Base-by-base conservation (phyloP, 352 stramenopile genomes). In the Aphanomyces stellatus region DNA sequence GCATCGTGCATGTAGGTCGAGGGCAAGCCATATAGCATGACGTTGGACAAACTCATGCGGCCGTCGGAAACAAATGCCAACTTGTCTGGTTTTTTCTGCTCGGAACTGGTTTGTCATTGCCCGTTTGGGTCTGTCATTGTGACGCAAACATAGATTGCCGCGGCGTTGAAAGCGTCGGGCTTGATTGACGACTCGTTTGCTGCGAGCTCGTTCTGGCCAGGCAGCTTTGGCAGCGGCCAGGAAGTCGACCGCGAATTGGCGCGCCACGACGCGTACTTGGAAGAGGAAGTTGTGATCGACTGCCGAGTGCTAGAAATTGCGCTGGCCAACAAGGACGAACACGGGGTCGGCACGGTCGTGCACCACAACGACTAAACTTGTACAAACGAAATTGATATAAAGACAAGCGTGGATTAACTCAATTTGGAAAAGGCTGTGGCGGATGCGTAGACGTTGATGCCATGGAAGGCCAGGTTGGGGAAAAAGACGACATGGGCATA, bases 11-110 rank as follows among this genome's bases (percentile, higher is more conserved):
- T 22, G 6, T 51, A 65, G 57, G 57, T 65, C 5, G 57, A 65
- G 28, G 57, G 57, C 25, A 65, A 65, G 31, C 57, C 57, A n/a
- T 65, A 65, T 34, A 51, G 13, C 19, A 65, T 65, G 57, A 55
- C 57, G 24, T 15, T 65, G 5, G 28, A 46, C 40, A 65, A 65
- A 41, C 4, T 65, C 8, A 46, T 65, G 8, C 28, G 25, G 13
- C 57, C 28, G 11, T 10, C 8, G 0, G 57, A 65, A 31, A 65
- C 41, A 4, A 65, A 65, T 27, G 57, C 57, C 0, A 27, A 49
- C 28, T 22, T 65, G 22, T 65, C 57, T 8, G 57, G 57, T 2
- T 65, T 65, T 33, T 65, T 65, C 31, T 65, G 57, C 31, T 65
- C 57, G 8, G 57, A 65, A 55, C 25, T 65, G 57, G 57, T 65